Evolutionary conservation across 2,329 filamentous ascomycete species (phyloP).

Genomic region (Colletotrichum horii): DNA sequence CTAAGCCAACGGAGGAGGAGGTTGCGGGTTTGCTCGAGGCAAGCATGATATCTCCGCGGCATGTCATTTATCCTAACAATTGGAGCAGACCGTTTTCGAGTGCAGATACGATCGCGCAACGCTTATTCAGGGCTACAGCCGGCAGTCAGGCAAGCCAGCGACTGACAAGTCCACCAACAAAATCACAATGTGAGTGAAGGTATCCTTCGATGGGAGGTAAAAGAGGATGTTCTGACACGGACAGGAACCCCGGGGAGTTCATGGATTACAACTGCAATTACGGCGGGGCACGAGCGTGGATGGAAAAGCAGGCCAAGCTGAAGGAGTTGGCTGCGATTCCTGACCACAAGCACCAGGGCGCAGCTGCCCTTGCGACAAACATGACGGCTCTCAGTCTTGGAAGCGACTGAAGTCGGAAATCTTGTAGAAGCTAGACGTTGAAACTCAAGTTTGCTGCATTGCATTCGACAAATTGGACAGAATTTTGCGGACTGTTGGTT

Average conservation of each 20-base stretch:
- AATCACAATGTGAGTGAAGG: neutral
- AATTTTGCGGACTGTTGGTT: neutral
- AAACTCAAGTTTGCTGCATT: neutral
- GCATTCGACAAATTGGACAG: neutral
- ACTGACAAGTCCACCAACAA: conserved; percentile 28
- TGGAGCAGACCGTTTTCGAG: conserved; percentile 24
- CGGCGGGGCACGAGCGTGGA: conserved; percentile 38
- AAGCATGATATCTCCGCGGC: rapidly evolving
- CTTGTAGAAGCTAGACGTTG: neutral
- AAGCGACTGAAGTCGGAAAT: neutral
- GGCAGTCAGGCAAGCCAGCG: conserved; percentile 44
- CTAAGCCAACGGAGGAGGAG: conserved; percentile 18
- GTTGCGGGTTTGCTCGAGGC: conserved; percentile 26
- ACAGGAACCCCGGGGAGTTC: conserved; percentile 44
- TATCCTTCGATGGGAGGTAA: neutral
- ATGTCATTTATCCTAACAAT: neutral
- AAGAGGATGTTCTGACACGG: conserved; percentile 27
- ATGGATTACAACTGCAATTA: conserved; percentile 47
- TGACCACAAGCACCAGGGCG: neutral
- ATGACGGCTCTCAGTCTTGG: neutral
- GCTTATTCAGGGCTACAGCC: conserved; percentile 45
- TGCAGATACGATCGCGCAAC: conserved; percentile 40
- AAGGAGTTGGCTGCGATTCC: neutral
- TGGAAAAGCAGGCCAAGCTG: neutral
- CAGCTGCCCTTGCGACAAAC: neutral